Evolutionary conservation across 2,329 filamentous ascomycete genomes (phyloP).

Genomic region (Emergomyces orientalis): DNA sequence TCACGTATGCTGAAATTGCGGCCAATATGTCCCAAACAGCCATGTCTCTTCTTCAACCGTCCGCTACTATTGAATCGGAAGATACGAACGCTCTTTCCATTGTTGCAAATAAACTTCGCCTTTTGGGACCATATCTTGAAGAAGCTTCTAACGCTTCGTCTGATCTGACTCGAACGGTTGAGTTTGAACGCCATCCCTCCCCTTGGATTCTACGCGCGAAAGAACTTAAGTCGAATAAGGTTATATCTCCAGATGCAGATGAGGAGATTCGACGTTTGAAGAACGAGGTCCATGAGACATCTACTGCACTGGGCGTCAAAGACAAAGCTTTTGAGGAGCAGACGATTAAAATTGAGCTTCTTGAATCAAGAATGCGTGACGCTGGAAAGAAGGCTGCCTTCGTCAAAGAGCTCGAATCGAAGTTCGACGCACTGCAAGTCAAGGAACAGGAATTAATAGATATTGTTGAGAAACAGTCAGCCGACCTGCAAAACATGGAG

Average conservation of each 20-base stretch:
- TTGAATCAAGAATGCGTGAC: constrained; percentile 79
- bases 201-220: constrained; percentile 79
- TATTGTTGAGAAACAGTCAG: constrained; percentile 28
- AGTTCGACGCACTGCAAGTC: constrained; percentile 32
- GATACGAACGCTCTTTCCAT: constrained; percentile 55
- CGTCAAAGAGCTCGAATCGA: constrained; percentile 36
- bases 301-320: constrained; percentile 59
- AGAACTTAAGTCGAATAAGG: constrained; percentile 73
- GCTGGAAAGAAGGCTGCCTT: constrained; percentile 62
- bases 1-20: constrained; percentile 58
- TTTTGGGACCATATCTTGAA: constrained; percentile 53
- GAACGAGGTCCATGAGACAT: constrained; percentile 69
- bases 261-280: constrained; percentile 73
- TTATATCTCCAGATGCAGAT: constrained; percentile 69
- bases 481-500: constrained; percentile 30
- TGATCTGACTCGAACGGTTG: constrained; percentile 62
- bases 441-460: constrained; percentile 27
- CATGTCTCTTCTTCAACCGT: constrained; percentile 20
- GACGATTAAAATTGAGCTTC: constrained; percentile 84
- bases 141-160: constrained; percentile 62
- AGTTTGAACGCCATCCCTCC: constrained; percentile 65
- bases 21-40: constrained; percentile 42
- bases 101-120: constrained; percentile 58
- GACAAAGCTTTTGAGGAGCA: constrained; percentile 79
- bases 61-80: constrained; percentile 21